Evolutionary conservation across 441 rosid species (phyloP), one percentile per base, ranked within the genome.

Genomic region (Flueggea neowawraea): DNA sequence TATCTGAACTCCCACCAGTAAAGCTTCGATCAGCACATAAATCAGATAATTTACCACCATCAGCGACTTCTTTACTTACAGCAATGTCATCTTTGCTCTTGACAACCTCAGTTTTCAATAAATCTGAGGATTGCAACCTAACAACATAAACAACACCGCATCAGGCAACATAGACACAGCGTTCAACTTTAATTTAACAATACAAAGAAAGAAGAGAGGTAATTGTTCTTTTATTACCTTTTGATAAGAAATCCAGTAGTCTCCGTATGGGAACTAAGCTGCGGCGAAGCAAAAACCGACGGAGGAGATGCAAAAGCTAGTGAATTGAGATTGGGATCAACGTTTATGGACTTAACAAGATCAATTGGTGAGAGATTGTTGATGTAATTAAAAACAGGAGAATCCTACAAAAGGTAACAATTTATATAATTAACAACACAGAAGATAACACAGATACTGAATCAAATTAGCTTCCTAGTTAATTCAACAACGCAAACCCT

Each of bases 331-430:
- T 88, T 78, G 73, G 87, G 97, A 51, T 81, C 64, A 50, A 68
- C 64, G 58, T 74, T 82, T 31, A 72, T 52, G 15, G 96, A 83
- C 65, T 81, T 91, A 22, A 78, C 94, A 6, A 86, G 75, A 60
- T 87, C 84, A 69, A 94, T 87, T 11, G 99, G 99, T 16, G 99
- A 94, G 52, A 94, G 94, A 70, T 77, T 91, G 78, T 76, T 90
- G 68, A 94, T 82, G 66, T 83, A 94, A 67, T 83, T 89, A 68
- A 91, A 94, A 53, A 94, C 88, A 0, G 98, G 98, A 41, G 98
- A 94, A 64, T 90, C 92, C 98, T 91, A 84, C 79, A 79, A 71
- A 45, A 16, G 43, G 15, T 12, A 61, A 17, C 16, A 5, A 31
- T 31, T 31, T 11, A n/a, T 12, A 14, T 36, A 50, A 53, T 58